Evolutionary conservation across 106 monocot genomes (phyloP), one percentile per base, ranked within the genome.

Genomic region (Allium sativum): DNA sequence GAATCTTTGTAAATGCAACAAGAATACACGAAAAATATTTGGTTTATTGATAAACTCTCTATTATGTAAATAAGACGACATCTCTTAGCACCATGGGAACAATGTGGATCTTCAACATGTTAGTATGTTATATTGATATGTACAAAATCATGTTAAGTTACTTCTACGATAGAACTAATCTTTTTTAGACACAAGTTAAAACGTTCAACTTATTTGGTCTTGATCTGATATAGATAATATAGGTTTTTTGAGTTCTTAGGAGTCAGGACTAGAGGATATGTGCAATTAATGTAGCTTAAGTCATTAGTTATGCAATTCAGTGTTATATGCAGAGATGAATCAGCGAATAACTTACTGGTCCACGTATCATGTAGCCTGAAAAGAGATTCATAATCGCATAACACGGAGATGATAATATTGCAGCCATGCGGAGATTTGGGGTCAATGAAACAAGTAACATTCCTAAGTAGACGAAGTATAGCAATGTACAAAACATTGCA

Each of bases 401-500:
- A 40, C 13, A 15, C 15, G 73, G 45, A 45, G 67, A 9, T 41
- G 52, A 42, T 15, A 54, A 43, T 61, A 67, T 52, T 13, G 17
- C 10, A 19, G 60, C 67, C 17, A 74, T 20, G 18, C 61, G 21
- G 15, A n/a, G 8, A 46, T 40, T 74, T 42, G 67, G 40, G 20
- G 42, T 74, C 21, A 74, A 2, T 18, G 73, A 67, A 43, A 74
- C 46, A 5, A 74, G 52, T 7, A 60, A 16, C 73, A 74, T 74
- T 16, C 73, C 73, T 4, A 74, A 54, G 73, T 74, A 74, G 18
- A 21, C 55, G 40, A 13, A 67, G 47, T 47, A 74, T 0, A 68
- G 60, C 13, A 74, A 9, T 53, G 68, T 40, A n/a, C 68, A 74
- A 40, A 74, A 62, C 2, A 48, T 54, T 21, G 53, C 53, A 40